Conservation (phyloP, 352 stramenopile genomes). For the Phytopythium vexans region DNA sequence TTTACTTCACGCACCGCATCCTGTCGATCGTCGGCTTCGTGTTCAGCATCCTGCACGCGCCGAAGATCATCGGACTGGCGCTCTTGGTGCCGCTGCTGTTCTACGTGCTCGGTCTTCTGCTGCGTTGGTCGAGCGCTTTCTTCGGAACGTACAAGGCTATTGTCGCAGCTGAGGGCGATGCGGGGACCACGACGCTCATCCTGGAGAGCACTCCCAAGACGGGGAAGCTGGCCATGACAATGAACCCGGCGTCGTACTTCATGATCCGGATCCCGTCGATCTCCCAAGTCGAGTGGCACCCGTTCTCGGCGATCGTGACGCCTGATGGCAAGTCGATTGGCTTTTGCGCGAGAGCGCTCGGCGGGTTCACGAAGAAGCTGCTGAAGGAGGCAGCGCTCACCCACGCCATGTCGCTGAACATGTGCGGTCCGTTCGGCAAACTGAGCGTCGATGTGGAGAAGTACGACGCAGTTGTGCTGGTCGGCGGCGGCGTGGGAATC, state of each 20-base stretch:
- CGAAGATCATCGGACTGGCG: constrained; percentile 50
- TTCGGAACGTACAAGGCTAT: constrained; percentile 42
- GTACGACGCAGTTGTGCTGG: constrained; percentile 66
- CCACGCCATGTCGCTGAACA: constrained; percentile 40
- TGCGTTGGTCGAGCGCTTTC: constrained; percentile 49
- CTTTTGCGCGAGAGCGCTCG: constrained; percentile 70
- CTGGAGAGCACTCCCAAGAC: constrained; percentile 54
- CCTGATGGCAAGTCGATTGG: constrained; percentile 69
- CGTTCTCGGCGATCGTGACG: constrained; percentile 78
- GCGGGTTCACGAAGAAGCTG: constrained; percentile 50
- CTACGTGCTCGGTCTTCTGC: constrained; percentile 53
- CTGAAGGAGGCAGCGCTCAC: constrained; percentile 38
- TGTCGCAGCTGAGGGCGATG: constrained; percentile 30
- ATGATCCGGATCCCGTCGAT: constrained; percentile 68
- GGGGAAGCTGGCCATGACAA: constrained; percentile 47
- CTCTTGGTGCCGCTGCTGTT: constrained; percentile 60
- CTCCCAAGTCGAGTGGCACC: constrained; percentile 69
- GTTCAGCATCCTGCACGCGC: constrained; percentile 67
- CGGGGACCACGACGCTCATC: constrained; percentile 51
- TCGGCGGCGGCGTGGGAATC: constrained; percentile 73
- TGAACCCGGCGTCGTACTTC: constrained; percentile 72
- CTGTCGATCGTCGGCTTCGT: constrained; percentile 71
- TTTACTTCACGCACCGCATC: constrained; percentile 75
- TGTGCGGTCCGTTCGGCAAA: constrained; percentile 71
- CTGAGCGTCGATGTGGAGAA: constrained; percentile 54